Base-by-base conservation (phyloP, 2,329 filamentous ascomycete genomes). In the Beauveria rudraprayagi region DNA sequence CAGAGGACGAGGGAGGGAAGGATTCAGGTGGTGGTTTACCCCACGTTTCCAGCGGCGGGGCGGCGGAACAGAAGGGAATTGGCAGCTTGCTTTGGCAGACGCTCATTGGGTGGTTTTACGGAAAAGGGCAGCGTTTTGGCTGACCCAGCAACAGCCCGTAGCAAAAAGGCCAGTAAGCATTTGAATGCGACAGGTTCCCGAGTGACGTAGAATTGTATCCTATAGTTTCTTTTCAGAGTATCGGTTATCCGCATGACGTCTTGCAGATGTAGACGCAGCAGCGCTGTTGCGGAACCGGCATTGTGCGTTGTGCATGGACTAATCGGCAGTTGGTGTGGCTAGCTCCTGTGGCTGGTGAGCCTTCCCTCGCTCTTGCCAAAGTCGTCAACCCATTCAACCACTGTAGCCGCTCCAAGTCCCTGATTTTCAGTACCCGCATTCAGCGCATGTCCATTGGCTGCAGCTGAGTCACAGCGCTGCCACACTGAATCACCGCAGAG, bases 41-140 rank as follows among this genome's bases (percentile, higher is more conserved):
- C 55, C 55, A 57, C 55, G 55, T 50, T 57, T 57, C 41, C 14
- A 37, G 46, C 22, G 5, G 55, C 44, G 30, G 55, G 55, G 55
- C 40, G 14, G 34, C 11, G 11, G 30, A 52, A 19, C 19, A 22
- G 26, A 52, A 51, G 28, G 48, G n/a, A 30, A n/a, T 17, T 8
- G 47, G 26, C 22, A 50, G 28, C 16, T n/a, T 51, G 28, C 17
- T 34, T 30, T 34, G 10, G n/a, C 24, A 34, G 28, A 19, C 26
- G 14, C 28, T 30, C 26, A 51, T 34, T 47, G 44, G 44, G 44
- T 16, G 14, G 11, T 46, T 5, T 14, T 37, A 1, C 5, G 11
- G 7, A 24, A 14, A 26, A 47, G 44, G 44, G 10, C 44, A 46
- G 10, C 4, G 11, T 37, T 22, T 11, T 46, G 9, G 9, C 19